Conservation (phyloP, 1,284 basidiomycete genomes). For the Veloboletus limbatus region DNA sequence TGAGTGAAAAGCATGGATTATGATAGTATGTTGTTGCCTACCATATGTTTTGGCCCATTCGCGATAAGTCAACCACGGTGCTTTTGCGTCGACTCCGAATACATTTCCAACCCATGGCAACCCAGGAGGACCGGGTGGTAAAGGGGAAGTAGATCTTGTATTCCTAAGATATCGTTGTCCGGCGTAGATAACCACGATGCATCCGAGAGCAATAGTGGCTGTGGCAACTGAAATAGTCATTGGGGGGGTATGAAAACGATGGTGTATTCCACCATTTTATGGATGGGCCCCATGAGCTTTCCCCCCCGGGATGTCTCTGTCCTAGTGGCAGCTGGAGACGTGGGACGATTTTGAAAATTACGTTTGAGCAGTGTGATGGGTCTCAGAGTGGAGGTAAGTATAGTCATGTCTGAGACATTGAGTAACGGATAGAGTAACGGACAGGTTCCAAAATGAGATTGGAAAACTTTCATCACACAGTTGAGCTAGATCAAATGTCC, state of each 20-base stretch:
- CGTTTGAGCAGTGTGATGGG: too few relatives aligned
- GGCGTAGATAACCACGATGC: neutral
- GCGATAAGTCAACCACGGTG: conserved; percentile 20
- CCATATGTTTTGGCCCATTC: conserved; percentile 17
- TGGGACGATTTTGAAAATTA: too few relatives aligned
- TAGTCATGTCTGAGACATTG: neutral
- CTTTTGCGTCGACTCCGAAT: conserved; percentile 6
- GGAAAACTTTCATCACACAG: too few relatives aligned
- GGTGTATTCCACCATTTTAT: neutral
- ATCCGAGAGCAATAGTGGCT: neutral
- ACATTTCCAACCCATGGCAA: conserved; percentile 10
- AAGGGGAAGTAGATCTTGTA: neutral
- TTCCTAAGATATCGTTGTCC: neutral
- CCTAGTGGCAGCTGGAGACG: neutral
- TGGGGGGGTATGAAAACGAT: neutral
- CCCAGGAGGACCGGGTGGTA: conserved; percentile 15
- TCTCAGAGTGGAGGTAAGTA: neutral
- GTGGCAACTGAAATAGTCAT: neutral
- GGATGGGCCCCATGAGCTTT: neutral
- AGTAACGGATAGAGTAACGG: neutral
- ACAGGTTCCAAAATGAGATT: neutral
- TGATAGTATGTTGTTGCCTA: neutral
- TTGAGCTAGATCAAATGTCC: too few relatives aligned
- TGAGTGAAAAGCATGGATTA: neutral
- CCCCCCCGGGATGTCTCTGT: neutral